Evolutionary conservation across 1,284 basidiomycete species (phyloP).

Genomic region (Sanguinoderma infundibulare): DNA sequence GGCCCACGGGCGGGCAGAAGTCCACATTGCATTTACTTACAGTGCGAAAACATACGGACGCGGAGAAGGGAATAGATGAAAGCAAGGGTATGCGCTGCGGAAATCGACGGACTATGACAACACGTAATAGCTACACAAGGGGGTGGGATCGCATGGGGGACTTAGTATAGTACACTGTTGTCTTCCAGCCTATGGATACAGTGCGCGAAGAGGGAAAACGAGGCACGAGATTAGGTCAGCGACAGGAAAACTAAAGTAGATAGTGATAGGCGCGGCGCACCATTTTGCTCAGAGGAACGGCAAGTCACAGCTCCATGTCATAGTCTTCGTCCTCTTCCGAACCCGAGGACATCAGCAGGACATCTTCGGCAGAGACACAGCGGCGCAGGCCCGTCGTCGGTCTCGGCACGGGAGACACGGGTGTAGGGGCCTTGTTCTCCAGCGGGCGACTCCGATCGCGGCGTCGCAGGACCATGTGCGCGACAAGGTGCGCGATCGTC

Average conservation of each 20-base stretch:
- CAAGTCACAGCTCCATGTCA: conserved; percentile 23
- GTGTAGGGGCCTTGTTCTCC: conserved; percentile 33
- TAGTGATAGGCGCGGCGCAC: conserved; percentile 12
- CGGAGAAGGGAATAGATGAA: conserved; percentile 12
- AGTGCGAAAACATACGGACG: background rate
- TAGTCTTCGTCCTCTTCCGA: conserved; percentile 10
- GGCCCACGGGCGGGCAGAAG: background rate
- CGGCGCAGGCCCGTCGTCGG: conserved; percentile 34
- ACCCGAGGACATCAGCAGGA: background rate
- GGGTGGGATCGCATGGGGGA: conserved; percentile 25
- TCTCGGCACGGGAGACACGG: conserved; percentile 25
- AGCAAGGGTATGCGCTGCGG: conserved; percentile 25
- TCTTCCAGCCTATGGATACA: conserved; percentile 18
- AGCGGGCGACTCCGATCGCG: conserved; percentile 44
- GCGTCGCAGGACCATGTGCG: conserved; percentile 59
- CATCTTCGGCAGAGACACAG: conserved; percentile 26
- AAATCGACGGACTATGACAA: conserved; percentile 25
- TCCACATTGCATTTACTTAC: conserved; percentile 5
- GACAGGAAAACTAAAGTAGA: background rate
- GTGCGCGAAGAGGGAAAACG: no score
- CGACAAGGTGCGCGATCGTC: conserved; percentile 54
- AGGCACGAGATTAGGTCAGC: conserved; percentile 5
- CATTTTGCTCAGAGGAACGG: conserved; percentile 22
- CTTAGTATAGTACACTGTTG: conserved; percentile 25
- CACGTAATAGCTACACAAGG: conserved; percentile 27